Base-by-base conservation (phyloP, 2,329 filamentous ascomycete species). In the Alternaria gansuensis region DNA sequence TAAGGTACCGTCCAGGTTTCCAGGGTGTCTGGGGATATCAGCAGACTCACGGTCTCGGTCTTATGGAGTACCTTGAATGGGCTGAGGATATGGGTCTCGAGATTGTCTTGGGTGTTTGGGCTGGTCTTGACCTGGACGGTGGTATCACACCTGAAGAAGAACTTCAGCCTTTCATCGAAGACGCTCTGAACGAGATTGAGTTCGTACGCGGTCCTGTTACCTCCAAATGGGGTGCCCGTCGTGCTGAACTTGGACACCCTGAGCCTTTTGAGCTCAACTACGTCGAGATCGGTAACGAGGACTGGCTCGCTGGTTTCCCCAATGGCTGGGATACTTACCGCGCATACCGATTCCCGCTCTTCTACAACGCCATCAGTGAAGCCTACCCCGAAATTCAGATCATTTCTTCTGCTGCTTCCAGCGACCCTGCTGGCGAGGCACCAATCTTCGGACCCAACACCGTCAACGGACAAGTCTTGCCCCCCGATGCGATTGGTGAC, bases 1-100 rank as follows among this genome's bases (percentile, higher is more conserved):
- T 84, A 17, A 80, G 76, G 37, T 74, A 82, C 57, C 79, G 83
- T 8, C 79, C 80, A 13, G 82, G 82, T n/a, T 78, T 77, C 43
- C 73, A 72, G 26, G 79, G 78, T 40, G 77, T 80, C 14, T 83
- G 81, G 81, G 64, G 70, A 23, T 82, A 83, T 59, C 74, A 78
- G 49, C 79, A 82, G 41, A 81, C 79, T 4, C 65, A 80, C 56
- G 80, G 80, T 29, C 67, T 82, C 13, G 81, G 81, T 7, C 67
- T 83, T n/a, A 70, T 82, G 51, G 80, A 83, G 60, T 83, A 82
- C 59, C 78, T 82, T 33, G 71, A 82, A 29, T 82, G 81, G 80
- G 78, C 77, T 50, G 79, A 82, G 45, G 80, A 82, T 39, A 77
- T 82, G 65, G 69, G 70, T 21, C 72, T 82, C 46, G 76, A 81